A percentile compares a stretch with the other conserved stretches of the same genome.
Conservation (phyloP, 78 protist genomes). For the slime mould (Dictyostelium discoideum) region dicty_2.7 NC_007090.3:4711501-4712000, state of each 20-base stretch:
- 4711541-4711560: not conserved
- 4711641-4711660: conserved; percentile 95
- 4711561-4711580: not conserved
- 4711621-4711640: conserved; percentile 96
- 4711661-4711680: conserved; percentile 95
- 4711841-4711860: not conserved
- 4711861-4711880: conserved; percentile 39
- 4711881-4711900: not conserved
- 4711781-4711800: conserved; percentile 25
- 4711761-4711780: not conserved
- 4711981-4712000: conserved; percentile 16
- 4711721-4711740: conserved; percentile 74
- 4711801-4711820: not conserved
- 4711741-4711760: not conserved
- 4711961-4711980: conserved; percentile 8
- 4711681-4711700: conserved; percentile 93
- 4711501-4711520: not conserved
- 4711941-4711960: not conserved
- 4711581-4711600: not conserved
- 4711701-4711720: conserved; percentile 92
- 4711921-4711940: not conserved
- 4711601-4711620: conserved; percentile 87
- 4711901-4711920: not conserved
- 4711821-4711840: not conserved
- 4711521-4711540: too few relatives aligned